Conservation (phyloP, 108 stramenopile species). For the Fistulifera solaris region DNA sequence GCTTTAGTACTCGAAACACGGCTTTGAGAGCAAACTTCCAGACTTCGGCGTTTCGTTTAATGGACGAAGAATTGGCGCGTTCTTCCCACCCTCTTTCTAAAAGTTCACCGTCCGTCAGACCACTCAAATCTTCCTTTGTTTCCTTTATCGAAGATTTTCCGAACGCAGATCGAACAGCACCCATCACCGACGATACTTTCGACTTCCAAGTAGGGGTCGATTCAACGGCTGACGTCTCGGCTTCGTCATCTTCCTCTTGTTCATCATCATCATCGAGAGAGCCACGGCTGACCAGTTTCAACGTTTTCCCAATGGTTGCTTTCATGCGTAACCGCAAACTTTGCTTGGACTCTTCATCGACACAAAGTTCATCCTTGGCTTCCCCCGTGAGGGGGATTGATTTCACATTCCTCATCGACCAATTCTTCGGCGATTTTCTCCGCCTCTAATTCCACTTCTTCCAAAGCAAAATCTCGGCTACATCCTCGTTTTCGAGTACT, state of each 20-base stretch:
- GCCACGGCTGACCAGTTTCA: slow-evolving; percentile 36
- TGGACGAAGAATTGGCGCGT: slow-evolving; percentile 46
- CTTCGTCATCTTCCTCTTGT: slow-evolving; percentile 19
- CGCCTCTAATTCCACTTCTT: slow-evolving; percentile 43
- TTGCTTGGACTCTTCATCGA: slow-evolving; percentile 41
- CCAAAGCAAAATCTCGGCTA: slow-evolving; percentile 10
- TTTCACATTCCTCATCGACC: slow-evolving; percentile 58
- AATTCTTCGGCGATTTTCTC: slow-evolving; percentile 40
- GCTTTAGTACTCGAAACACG: slow-evolving; percentile 67
- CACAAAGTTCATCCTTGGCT: slow-evolving; percentile 52
- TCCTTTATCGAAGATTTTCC: background rate
- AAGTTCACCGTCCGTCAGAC: slow-evolving; percentile 45
- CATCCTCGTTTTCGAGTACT: too few relatives aligned
- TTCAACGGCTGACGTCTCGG: background rate
- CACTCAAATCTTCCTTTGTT: slow-evolving; percentile 11
- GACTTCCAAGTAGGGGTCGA: slow-evolving; percentile 1
- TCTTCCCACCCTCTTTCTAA: slow-evolving; percentile 74
- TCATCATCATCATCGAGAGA: slow-evolving; percentile 14
- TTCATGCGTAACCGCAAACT: slow-evolving; percentile 47
- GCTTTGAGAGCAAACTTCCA: slow-evolving; percentile 81
- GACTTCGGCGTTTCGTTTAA: slow-evolving; percentile 75
- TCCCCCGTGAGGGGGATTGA: slow-evolving; percentile 40
- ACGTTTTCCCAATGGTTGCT: slow-evolving; percentile 34
- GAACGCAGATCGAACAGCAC: background rate
- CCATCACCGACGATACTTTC: slow-evolving; percentile 2